A percentile compares a stretch with the other conserved stretches of the same genome.
Conservation (phyloP, 139 green algal genomes). For the Choricystis sp. region DNA sequence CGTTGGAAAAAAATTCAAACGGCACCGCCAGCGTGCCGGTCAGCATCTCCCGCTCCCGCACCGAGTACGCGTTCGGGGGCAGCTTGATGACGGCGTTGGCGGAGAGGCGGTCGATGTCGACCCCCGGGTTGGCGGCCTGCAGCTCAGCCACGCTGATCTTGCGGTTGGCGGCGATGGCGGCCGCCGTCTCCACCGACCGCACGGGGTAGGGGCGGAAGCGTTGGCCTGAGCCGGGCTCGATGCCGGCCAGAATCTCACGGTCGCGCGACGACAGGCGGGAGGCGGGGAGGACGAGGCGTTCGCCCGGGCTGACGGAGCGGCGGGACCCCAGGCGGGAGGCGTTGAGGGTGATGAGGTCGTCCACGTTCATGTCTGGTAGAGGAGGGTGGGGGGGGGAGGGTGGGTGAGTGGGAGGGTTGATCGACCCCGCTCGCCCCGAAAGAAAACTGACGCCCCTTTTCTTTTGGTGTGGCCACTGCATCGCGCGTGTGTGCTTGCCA, state of each 20-base stretch:
- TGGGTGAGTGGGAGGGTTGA: too few relatives aligned
- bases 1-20: slow-evolving; percentile 34
- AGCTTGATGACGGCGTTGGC: slow-evolving; percentile 51
- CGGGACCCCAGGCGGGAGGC: slow-evolving; percentile 14
- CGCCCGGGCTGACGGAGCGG: slow-evolving; percentile 26
- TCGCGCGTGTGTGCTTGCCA: neutral
- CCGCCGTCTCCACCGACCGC: slow-evolving; percentile 48
- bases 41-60: slow-evolving; percentile 78
- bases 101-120: slow-evolving; percentile 43
- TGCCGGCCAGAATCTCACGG: slow-evolving; percentile 64
- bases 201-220: slow-evolving; percentile 58
- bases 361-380: slow-evolving; percentile 34
- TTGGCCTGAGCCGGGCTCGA: slow-evolving; percentile 20
- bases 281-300: slow-evolving; percentile 67
- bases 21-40: slow-evolving; percentile 42
- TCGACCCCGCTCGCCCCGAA: too few relatives aligned
- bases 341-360: slow-evolving; percentile 44
- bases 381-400: too few relatives aligned
- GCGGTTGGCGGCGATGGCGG: slow-evolving; percentile 55
- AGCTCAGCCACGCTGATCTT: slow-evolving; percentile 52
- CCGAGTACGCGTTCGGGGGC: slow-evolving; percentile 66
- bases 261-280: slow-evolving; percentile 57
- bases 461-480: neutral
- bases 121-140: slow-evolving; percentile 48
- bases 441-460: neutral